A percentile compares a stretch with the other conserved stretches of the same genome.
Conservation (phyloP, 805 yeast species). For the Sugiyamaella mastotermitis region DNA sequence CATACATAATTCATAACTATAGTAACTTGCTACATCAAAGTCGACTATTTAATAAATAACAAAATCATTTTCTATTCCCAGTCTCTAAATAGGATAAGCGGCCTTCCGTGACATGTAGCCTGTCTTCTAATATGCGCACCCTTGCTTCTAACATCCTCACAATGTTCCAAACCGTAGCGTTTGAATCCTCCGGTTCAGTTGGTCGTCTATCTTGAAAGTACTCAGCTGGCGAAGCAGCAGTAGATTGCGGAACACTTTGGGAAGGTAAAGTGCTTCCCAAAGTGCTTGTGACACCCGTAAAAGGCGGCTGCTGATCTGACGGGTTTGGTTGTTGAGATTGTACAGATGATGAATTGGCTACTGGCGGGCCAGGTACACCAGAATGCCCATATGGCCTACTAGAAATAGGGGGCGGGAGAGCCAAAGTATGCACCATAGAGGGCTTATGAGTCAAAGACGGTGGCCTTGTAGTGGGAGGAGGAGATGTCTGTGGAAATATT, state of each 20-base stretch:
- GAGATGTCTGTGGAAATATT: neutral
- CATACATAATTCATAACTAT: no score
- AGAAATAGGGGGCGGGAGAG: no score
- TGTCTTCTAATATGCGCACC: constrained; percentile 26
- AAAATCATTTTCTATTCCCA: no score
- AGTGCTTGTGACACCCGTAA: neutral
- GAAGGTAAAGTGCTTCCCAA: neutral
- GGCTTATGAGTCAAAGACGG: no score
- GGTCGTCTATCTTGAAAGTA: neutral
- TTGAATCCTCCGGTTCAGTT: neutral
- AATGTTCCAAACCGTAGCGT: constrained; percentile 13
- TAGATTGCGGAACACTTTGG: neutral
- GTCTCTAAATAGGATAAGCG: constrained; percentile 22
- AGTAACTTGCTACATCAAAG: no score
- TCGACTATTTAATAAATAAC: no score
- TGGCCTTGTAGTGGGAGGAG: neutral
- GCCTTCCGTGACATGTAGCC: constrained; percentile 28
- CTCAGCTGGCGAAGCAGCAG: neutral
- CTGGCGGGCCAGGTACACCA: no score
- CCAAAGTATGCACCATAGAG: no score
- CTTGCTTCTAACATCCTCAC: constrained; percentile 27
- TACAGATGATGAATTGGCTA: neutral
- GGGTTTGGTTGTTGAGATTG: neutral
- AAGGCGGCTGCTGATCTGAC: neutral
- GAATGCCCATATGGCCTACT: no score